Conservation (phyloP, 1,284 basidiomycete genomes). For the Tilletia setariae region DNA sequence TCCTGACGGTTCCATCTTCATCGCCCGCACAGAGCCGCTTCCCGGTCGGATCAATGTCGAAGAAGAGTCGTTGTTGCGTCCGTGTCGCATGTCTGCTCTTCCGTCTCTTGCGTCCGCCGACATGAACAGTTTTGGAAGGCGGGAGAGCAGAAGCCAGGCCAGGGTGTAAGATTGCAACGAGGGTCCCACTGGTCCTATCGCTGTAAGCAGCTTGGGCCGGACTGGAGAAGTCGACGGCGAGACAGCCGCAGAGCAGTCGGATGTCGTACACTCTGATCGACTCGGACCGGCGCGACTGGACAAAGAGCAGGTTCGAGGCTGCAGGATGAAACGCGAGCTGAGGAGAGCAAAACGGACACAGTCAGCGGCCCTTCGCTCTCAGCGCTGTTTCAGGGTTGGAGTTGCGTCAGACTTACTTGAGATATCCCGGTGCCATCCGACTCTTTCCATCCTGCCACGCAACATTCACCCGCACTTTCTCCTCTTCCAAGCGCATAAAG, state of each 20-base stretch:
- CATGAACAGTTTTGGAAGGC: background rate
- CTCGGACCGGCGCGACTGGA: slow-evolving; percentile 30
- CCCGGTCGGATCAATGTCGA: slow-evolving; percentile 41
- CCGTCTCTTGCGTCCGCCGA: slow-evolving; percentile 18
- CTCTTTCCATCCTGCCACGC: slow-evolving; percentile 43
- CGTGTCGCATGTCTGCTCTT: background rate
- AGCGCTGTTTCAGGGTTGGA: background rate
- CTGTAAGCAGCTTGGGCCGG: slow-evolving; percentile 16
- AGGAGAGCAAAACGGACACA: background rate
- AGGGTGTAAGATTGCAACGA: slow-evolving; percentile 27
- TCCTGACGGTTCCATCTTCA: slow-evolving; percentile 24
- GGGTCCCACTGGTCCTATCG: slow-evolving; percentile 19
- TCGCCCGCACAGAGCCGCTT: slow-evolving; percentile 36
- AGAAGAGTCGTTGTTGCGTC: slow-evolving; percentile 36
- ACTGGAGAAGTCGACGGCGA: slow-evolving; percentile 25
- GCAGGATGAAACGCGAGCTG: slow-evolving; percentile 41
- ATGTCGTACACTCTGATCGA: slow-evolving; percentile 38
- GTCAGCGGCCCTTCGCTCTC: background rate
- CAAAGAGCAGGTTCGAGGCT: slow-evolving; percentile 35
- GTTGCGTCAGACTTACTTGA: slow-evolving; percentile 19
- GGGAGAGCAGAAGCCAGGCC: background rate
- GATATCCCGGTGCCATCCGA: slow-evolving; percentile 36
- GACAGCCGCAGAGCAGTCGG: slow-evolving; percentile 32
- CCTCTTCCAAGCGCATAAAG: slow-evolving; percentile 26
- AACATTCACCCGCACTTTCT: slow-evolving; percentile 14